These are phyloP conservation scores for Erysimum cheiri DNA, from an alignment of 441 rosid species.

Conservation along the genomic window DNA sequence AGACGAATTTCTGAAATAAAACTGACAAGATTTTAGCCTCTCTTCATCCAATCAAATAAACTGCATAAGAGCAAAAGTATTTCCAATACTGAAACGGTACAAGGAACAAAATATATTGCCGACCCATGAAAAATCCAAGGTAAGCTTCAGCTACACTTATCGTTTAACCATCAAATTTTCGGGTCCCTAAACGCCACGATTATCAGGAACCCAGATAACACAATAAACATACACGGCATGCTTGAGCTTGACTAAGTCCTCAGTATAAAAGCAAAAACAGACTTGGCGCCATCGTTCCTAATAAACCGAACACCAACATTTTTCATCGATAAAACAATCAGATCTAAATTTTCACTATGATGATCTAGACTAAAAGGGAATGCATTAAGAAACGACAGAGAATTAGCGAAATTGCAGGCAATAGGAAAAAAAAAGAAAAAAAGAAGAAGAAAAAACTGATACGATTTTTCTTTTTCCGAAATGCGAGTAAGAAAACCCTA, in stretches of 20 bases:
- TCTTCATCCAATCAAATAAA: conserved; percentile 15
- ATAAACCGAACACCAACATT: conserved; percentile 10
- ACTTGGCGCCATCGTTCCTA: neutral
- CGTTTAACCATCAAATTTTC: neutral
- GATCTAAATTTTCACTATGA: conserved; percentile 4
- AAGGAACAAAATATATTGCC: neutral
- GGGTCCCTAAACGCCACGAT: neutral
- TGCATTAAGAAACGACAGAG: conserved; percentile 14
- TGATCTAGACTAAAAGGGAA: conserved; percentile 26
- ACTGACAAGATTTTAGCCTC: neutral
- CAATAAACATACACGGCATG: conserved; percentile 18
- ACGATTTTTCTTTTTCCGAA: neutral
- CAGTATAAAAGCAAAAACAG: conserved; percentile 9
- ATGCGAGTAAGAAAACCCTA: conserved; percentile 15
- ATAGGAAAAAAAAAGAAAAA: neutral
- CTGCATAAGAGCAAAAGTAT: neutral
- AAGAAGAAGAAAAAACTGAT: neutral
- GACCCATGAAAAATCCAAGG: neutral
- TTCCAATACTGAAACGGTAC: neutral
- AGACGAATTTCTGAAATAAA: conserved; percentile 25
- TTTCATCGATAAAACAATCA: conserved; percentile 17
- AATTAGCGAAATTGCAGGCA: conserved; percentile 26
- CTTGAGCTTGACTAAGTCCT: conserved; percentile 22
- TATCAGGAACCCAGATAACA: conserved; percentile 1
- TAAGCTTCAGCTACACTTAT: conserved; percentile 23